These are phyloP conservation scores for Lodderomyces beijingensis DNA, from an alignment of 1,139 yeast species.

Conservation along the genomic window DNA sequence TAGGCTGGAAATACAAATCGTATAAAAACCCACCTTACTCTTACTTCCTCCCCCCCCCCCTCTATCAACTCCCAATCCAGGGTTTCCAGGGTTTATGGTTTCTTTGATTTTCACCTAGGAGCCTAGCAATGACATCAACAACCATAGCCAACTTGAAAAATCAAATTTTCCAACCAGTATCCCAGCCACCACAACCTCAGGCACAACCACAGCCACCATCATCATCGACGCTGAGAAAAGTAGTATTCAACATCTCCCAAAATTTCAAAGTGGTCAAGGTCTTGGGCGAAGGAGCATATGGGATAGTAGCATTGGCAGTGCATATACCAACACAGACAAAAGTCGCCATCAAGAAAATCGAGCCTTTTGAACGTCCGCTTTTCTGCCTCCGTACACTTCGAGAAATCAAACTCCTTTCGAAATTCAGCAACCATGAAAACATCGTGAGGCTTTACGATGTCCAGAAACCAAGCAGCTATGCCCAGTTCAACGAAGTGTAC, in stretches of 20 bases:
- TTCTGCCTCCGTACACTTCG: conserved; percentile 86
- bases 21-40: too few relatives aligned
- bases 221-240: conserved; percentile 30
- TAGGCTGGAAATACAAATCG: too few relatives aligned
- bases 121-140: too few relatives aligned
- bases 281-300: conserved; percentile 98
- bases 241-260: conserved; percentile 82
- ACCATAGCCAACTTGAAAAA: too few relatives aligned
- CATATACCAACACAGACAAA: conserved; percentile 85
- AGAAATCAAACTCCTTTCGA: conserved; percentile 81
- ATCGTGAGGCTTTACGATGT: conserved; percentile 87
- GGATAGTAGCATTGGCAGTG: conserved; percentile 88
- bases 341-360: conserved; percentile 93
- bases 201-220: not conserved
- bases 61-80: too few relatives aligned
- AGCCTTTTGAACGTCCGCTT: conserved; percentile 90
- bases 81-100: too few relatives aligned
- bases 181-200: not conserved
- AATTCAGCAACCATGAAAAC: conserved; percentile 80
- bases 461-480: conserved; percentile 78
- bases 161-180: conserved; percentile 1
- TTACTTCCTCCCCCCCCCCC: too few relatives aligned
- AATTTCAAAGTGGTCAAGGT: conserved; percentile 76
- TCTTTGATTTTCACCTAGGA: too few relatives aligned
- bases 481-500: conserved; percentile 80